Evolutionary conservation across 1,284 basidiomycete species (phyloP).

Genomic region (Trichosporon asahii): DNA sequence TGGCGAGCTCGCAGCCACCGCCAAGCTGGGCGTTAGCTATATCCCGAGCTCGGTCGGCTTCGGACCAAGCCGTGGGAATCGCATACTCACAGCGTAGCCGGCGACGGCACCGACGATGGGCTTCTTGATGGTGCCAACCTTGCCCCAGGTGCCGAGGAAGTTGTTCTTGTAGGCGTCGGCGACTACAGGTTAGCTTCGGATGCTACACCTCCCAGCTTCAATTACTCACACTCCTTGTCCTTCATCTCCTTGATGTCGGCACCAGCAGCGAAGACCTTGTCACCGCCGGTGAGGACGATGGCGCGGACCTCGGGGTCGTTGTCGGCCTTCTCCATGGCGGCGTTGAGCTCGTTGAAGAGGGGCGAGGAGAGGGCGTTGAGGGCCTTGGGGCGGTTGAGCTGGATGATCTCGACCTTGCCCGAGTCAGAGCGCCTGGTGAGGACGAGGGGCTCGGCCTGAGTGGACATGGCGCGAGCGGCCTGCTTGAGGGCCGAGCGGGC

Average conservation of each 20-base stretch:
- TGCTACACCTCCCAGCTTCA: background rate
- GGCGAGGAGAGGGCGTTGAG: constrained; percentile 86
- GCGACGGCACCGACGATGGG: constrained; percentile 95
- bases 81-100: constrained; percentile 76
- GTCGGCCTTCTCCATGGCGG: constrained; percentile 69
- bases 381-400: constrained; percentile 92
- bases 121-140: constrained; percentile 73
- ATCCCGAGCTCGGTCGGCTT: background rate
- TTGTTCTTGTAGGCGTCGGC: constrained; percentile 82
- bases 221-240: constrained; percentile 68
- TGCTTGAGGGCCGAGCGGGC: constrained; percentile 20
- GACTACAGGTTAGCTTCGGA: constrained; percentile 54
- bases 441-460: constrained; percentile 44
- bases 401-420: constrained; percentile 74
- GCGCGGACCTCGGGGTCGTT: constrained; percentile 70
- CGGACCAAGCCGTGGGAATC: background rate
- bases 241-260: constrained; percentile 64
- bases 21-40: constrained; percentile 63
- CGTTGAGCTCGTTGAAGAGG: constrained; percentile 72
- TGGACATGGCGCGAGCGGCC: constrained; percentile 39
- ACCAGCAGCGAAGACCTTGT: constrained; percentile 81
- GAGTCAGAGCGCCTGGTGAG: constrained; percentile 39
- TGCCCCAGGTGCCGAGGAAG: constrained; percentile 85
- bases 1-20: constrained; percentile 92
- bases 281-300: constrained; percentile 89